Evolutionary conservation across 352 stramenopile genomes (phyloP).

Genomic region (Globisporangium parvum): DNA sequence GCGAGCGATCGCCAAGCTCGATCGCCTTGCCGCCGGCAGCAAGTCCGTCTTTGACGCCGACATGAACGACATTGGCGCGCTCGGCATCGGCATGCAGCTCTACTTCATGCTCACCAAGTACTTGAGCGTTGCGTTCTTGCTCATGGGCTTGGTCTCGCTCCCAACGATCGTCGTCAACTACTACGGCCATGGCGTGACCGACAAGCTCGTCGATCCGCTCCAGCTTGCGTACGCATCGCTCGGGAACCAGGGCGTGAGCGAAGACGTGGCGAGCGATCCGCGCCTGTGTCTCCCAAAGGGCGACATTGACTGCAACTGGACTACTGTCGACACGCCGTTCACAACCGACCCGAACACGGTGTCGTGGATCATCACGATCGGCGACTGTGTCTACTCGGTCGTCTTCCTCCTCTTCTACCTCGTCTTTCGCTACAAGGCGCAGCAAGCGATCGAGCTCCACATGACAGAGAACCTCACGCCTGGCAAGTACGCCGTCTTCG

Average conservation of each 20-base stretch:
- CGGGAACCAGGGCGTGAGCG: constrained; percentile 71
- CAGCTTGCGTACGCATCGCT: constrained; percentile 67
- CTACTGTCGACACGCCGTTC: constrained; percentile 66
- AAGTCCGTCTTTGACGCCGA: constrained; percentile 57
- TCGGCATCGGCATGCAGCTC: constrained; percentile 79
- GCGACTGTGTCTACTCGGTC: constrained; percentile 56
- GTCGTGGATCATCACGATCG: constrained; percentile 69
- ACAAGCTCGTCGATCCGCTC: constrained; percentile 62
- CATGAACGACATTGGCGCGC: constrained; percentile 66
- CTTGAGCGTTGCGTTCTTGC: constrained; percentile 48
- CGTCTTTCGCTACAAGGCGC: constrained; percentile 35
- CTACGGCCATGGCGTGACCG: constrained; percentile 55
- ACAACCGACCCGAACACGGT: constrained; percentile 44
- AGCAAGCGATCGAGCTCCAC: constrained; percentile 50
- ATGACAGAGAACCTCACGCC: constrained; percentile 75
- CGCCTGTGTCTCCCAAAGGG: constrained; percentile 38
- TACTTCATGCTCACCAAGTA: constrained; percentile 87
- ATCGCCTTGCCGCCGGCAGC: constrained; percentile 55
- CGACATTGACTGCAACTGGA: constrained; percentile 66
- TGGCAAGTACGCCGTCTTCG: constrained; percentile 76
- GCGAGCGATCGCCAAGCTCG: no score
- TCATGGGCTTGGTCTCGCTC: constrained; percentile 62
- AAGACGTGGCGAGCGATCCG: constrained; percentile 39
- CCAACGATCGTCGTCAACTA: constrained; percentile 62
- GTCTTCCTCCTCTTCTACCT: constrained; percentile 65